phyloP scores from a whole-genome alignment of 202 grass and related monocot genomes.

The Musa balbisiana region DNA sequence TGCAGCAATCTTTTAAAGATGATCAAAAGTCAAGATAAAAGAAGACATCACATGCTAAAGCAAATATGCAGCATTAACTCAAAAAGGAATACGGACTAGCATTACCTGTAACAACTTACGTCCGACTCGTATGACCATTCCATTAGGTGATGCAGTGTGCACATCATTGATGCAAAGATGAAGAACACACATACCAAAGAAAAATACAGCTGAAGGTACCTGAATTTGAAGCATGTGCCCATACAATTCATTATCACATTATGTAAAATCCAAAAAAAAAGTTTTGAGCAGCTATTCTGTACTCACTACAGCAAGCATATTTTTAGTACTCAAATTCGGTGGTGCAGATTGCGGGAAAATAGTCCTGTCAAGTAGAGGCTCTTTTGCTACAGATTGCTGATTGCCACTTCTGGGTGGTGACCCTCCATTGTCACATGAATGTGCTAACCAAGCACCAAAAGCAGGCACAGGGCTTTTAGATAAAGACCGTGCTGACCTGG shows the following conservation, averaged over 20 bases:
- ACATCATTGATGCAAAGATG: conserved; percentile 40
- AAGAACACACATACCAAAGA: conserved; percentile 34
- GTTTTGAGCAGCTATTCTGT: background rate
- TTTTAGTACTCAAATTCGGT: conserved; percentile 36
- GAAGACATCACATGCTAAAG: background rate
- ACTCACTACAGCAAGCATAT: conserved; percentile 67
- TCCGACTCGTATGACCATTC: conserved; percentile 51
- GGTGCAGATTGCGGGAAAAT: conserved; percentile 41
- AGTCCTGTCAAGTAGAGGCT: conserved; percentile 29
- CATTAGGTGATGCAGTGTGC: conserved; percentile 31
- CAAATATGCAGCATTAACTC: background rate
- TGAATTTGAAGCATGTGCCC: conserved; percentile 20
- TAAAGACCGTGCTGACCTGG: conserved; percentile 85
- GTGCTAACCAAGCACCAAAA: conserved; percentile 44
- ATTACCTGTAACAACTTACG: conserved; percentile 64
- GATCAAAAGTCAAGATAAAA: background rate
- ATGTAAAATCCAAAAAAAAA: too few relatives aligned
- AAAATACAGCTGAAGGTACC: conserved; percentile 60
- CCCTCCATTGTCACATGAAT: conserved; percentile 4
- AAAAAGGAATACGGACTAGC: background rate
- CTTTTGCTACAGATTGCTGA: conserved; percentile 15
- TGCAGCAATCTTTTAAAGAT: background rate
- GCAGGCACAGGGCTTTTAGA: conserved; percentile 64
- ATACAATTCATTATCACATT: background rate
- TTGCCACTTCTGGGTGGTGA: conserved; percentile 29